Base-by-base conservation (phyloP, 805 yeast species). In the Candida sakaeoensis region DNA sequence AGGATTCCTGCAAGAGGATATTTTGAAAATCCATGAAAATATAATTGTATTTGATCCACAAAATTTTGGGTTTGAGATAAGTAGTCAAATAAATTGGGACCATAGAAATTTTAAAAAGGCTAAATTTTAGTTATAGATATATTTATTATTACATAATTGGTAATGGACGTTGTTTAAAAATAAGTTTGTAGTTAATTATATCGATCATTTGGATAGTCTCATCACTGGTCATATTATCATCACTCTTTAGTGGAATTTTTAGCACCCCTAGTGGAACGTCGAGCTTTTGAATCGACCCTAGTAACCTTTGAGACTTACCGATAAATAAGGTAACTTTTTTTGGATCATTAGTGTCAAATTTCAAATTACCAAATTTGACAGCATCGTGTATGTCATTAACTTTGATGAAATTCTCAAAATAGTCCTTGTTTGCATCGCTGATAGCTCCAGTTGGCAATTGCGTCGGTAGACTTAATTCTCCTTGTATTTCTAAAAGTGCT, bases 401-500 rank as follows among this genome's bases (percentile, higher is more conserved):
- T 33, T 55, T 52, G 5, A 63, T 58, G 42, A 69, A 72, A 39
- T 63, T 58, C 8, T 44, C 45, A 21, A 54, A 55, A 41, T 66
- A 71, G 26, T 58, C 65, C 15, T 42, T 28, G 13, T 41, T 36
- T 8, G 32, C 35, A 12, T 58, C 55, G 32, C 63, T 49, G 15
- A 61, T 52, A 5, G 53, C 52, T 15, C 50, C 51, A 3, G 51
- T 42, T 0, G 82, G 80, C 3, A 49, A 53, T 8, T 39, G 34
- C 5, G 41, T 39, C 2, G 74, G 74, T 3, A 80, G 53, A 41
- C 77, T 75, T 28, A 84, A 56, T 25, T 80, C 86, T 8, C 93
- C 93, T 53, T 84, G 93, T 14, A 84, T 82, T 54, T 84, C 93
- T 14, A 84, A 44, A 13, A 84, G 50, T 2, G 75, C 69, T 31